A percentile compares a stretch with the other conserved stretches of the same genome.
phyloP scores from a whole-genome alignment of 768 basidiomycete species.

The Auriculariales sp. region DNA sequence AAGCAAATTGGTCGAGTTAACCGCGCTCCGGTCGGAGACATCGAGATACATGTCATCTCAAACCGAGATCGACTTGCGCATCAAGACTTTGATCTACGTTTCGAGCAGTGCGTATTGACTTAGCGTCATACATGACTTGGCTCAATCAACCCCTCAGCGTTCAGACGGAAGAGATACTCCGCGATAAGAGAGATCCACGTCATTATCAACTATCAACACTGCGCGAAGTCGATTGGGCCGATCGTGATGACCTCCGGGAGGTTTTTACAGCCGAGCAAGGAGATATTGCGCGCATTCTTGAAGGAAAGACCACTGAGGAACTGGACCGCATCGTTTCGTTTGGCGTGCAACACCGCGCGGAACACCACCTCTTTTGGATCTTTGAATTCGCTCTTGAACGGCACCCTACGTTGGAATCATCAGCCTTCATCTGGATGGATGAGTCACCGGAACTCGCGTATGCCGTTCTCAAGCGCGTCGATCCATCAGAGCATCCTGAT shows the following conservation, averaged over 20 bases:
- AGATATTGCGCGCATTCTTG: constrained; percentile 4
- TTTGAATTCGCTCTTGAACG: constrained; percentile 26
- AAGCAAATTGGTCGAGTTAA: constrained; percentile 53
- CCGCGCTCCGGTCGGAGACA: constrained; percentile 31
- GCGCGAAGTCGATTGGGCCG: constrained; percentile 14
- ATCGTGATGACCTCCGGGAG: constrained; percentile 19
- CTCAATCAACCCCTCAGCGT: constrained; percentile 15
- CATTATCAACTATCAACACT: constrained; percentile 11
- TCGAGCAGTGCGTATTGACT: constrained; percentile 40
- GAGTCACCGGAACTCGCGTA: constrained; percentile 40
- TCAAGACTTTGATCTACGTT: constrained; percentile 52
- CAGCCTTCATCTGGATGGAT: constrained; percentile 29
- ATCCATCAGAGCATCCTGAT: constrained; percentile 22
- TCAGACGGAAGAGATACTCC: constrained; percentile 15
- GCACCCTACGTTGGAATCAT: constrained; percentile 16
- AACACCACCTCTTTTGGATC: constrained; percentile 37
- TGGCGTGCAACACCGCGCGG: constrained; percentile 34
- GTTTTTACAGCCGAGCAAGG: constrained; percentile 15
- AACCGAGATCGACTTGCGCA: constrained; percentile 52
- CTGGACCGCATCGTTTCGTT: constrained; percentile 14
- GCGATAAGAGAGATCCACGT: constrained; percentile 11
- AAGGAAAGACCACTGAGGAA: not conserved
- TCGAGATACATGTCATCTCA: constrained; percentile 57
- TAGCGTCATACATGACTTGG: constrained; percentile 23
- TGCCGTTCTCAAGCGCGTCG: constrained; percentile 31